These are phyloP conservation scores for Wickerhamiella dianesei DNA, from an alignment of 805 yeast species.

Conservation along the genomic window DNA sequence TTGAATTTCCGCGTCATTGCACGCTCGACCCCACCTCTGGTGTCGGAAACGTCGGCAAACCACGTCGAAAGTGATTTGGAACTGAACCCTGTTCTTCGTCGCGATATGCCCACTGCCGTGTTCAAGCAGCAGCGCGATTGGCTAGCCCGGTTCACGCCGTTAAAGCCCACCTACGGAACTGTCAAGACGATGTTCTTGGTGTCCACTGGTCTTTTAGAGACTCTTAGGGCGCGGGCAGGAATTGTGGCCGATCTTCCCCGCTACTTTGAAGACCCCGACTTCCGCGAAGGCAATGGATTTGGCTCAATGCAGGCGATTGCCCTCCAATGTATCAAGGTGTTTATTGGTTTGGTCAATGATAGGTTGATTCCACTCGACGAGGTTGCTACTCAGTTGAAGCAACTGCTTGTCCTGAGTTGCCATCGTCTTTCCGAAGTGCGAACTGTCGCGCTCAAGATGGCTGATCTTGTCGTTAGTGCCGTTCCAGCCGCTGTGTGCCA, in stretches of 20 bases:
- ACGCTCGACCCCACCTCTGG: constrained; percentile 73
- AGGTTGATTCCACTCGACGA: constrained; percentile 28
- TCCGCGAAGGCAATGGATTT: constrained; percentile 51
- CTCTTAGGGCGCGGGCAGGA: constrained; percentile 64
- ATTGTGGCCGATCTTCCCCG: constrained; percentile 62
- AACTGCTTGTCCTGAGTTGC: constrained; percentile 56
- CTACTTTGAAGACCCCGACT: constrained; percentile 79
- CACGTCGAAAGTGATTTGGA: constrained; percentile 87
- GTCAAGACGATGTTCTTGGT: constrained; percentile 70
- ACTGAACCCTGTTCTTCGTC: constrained; percentile 73
- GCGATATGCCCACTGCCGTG: constrained; percentile 48
- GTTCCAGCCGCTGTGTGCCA: constrained; percentile 74
- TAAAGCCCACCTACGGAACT: not conserved
- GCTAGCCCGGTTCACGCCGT: constrained; percentile 1
- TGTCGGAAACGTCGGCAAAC: constrained; percentile 65
- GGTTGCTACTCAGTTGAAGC: constrained; percentile 56
- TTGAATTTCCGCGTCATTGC: constrained; percentile 57
- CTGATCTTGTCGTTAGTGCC: constrained; percentile 48
- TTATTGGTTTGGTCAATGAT: constrained; percentile 34
- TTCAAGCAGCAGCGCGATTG: constrained; percentile 24
- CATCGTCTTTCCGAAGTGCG: constrained; percentile 66
- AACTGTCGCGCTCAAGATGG: constrained; percentile 63
- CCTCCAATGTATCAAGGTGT: constrained; percentile 43
- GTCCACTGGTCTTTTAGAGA: constrained; percentile 66
- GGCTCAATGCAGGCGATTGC: constrained; percentile 56